Base-by-base conservation (phyloP, 805 yeast genomes). In the Ogataea nakhonphanomensis region DNA sequence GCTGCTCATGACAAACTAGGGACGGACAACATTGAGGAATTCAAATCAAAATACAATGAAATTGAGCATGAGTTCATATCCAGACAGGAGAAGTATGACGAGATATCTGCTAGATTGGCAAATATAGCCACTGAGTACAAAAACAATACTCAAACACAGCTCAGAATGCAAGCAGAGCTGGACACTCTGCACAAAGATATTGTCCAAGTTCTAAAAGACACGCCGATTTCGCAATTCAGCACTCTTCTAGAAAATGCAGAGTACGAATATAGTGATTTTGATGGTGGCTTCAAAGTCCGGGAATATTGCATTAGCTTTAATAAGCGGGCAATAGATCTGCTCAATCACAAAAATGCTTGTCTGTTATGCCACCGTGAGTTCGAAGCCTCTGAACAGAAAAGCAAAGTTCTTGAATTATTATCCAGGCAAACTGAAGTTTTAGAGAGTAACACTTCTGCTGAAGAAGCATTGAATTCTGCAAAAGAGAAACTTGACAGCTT, bases 281-380 rank as follows among this genome's bases (percentile, higher is more conserved):
- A 78, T 11, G 84, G 82, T 46, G 80, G 83, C 40, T 57, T 77
- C 24, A 86, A 86, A 54, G 78, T 85, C 48, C 74, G 74, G 23
- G 79, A 78, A 31, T 84, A 88, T 2, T 81, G 90, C 0, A 66
- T 77, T 20, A 76, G 76, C 30, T 89, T 82, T 61, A 88, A 85
- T 53, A 61, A 70, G 15, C 76, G 76, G 31, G 96, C 96, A 0
- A 61, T 84, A 8, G 73, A 76, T 23, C 59, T 74, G 29, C 93
- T 95, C 0, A 63, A 76, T 21, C 53, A 57, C 4, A 70, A 73
- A 7, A 71, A 79, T 8, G 68, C 75, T 34, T 91, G 97, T 60
- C 64, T 81, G 30, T 64, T 90, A 31, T 91, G 98, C 59, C 74
- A 76, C 13, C 69, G 95, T 36, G 67, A 72, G 9, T 84, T 89